phyloP scores from a whole-genome alignment of 768 basidiomycete species.

The Suillus bovinus region DNA sequence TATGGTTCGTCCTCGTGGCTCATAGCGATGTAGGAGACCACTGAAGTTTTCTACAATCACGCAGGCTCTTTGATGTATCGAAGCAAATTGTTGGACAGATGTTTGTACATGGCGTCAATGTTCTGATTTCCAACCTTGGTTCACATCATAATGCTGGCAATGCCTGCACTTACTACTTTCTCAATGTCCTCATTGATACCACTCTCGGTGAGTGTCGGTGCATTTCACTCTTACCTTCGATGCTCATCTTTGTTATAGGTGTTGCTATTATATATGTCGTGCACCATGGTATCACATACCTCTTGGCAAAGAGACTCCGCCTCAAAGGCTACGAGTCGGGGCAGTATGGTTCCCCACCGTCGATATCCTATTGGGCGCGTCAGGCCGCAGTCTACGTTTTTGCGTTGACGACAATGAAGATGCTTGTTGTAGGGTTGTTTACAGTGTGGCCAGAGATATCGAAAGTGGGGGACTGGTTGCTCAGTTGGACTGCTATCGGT shows the following conservation, averaged over 20 bases:
- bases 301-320: slow-evolving; percentile 62
- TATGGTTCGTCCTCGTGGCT: slow-evolving; percentile 60
- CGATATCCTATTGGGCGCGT: slow-evolving; percentile 66
- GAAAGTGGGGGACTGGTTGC: slow-evolving; percentile 79
- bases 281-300: slow-evolving; percentile 60
- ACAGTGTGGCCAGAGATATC: slow-evolving; percentile 70
- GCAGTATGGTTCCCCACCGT: slow-evolving; percentile 85
- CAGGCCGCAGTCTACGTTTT: slow-evolving; percentile 83
- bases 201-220: slow-evolving; percentile 56
- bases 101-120: slow-evolving; percentile 78
- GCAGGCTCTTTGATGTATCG: slow-evolving; percentile 88
- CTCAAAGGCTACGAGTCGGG: slow-evolving; percentile 84
- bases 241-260: slow-evolving; percentile 46
- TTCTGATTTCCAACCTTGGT: slow-evolving; percentile 75
- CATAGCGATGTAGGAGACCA: slow-evolving; percentile 9
- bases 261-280: slow-evolving; percentile 80
- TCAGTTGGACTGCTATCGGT: slow-evolving; percentile 73
- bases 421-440: slow-evolving; percentile 80
- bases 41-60: slow-evolving; percentile 4
- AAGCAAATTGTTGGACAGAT: slow-evolving; percentile 89
- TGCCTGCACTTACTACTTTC: slow-evolving; percentile 90
- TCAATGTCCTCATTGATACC: slow-evolving; percentile 85
- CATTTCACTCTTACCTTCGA: not conserved
- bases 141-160: slow-evolving; percentile 72
- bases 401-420: slow-evolving; percentile 84